Base-by-base conservation (phyloP, 192 early-diverging fungal genomes). In the Funneliformis mosseae region DNA sequence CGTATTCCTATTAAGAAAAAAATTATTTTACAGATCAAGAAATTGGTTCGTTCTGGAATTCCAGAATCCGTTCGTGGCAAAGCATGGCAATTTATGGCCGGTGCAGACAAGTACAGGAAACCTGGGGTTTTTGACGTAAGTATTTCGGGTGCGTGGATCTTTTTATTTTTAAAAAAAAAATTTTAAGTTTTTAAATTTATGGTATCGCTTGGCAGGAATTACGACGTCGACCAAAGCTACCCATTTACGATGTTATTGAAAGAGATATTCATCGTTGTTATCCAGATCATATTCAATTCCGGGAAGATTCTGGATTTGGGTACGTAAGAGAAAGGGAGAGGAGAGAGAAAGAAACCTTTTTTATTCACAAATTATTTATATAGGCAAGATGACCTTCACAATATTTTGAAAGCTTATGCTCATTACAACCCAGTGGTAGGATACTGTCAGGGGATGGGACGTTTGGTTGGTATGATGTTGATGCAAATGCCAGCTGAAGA, bases 361-460 rank as follows among this genome's bases (percentile, higher is more conserved):
- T 14, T 16, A 43, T 71, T n/a, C 9, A 71, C 41, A 71, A 48
- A 21, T 74, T 55, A 23, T 48, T 42, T 74, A 33, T 42, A 5
- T 50, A 74, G 72, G 2, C 96, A 96, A 84, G 85, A 84, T 43
- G 93, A 96, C 83, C 83, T 99, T 25, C 87, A 91, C n/a, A 87
- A 88, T 6, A 86, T 98, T 7, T 85, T 99, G 38, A 89, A 91
- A 59, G 95, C 95, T 0, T 99, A 97, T 79, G 94, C 97, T 1
- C 91, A 95, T 27, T 94, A 96, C 84, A 95, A 98, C 79, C 89
- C 89, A 4, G 80, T 85, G 33, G 84, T 98, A 8, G 97, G 96
- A 41, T 99, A 99, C 84, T 97, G 96, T 81, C 97, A 98, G 83
- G 97, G 97, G 11, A 98, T 98, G 97, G 95, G 96, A 1, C 90